These are phyloP conservation scores for Penicillium digitatum DNA, from an alignment of 2,329 filamentous ascomycete genomes.

Conservation along the genomic window DNA sequence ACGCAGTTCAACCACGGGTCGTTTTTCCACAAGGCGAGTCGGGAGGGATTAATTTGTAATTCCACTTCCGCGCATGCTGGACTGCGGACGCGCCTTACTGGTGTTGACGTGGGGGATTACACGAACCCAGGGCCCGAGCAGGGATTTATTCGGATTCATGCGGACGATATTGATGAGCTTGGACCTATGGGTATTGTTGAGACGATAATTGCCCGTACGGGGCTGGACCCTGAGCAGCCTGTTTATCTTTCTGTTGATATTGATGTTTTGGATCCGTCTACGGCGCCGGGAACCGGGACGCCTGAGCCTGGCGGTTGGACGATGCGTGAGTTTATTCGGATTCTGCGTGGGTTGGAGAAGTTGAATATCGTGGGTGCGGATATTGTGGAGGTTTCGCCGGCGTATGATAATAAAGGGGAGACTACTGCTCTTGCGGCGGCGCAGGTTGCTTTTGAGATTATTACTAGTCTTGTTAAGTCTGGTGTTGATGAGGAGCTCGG, in stretches of 20 bases:
- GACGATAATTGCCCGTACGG: conserved; percentile 67
- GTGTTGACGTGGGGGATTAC: conserved; percentile 62
- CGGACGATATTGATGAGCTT: conserved; percentile 82
- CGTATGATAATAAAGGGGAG: conserved; percentile 76
- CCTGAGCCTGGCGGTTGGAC: conserved; percentile 91
- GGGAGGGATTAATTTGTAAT: conserved; percentile 75
- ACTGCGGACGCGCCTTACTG: conserved; percentile 70
- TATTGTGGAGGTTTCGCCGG: conserved; percentile 82
- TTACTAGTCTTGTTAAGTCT: conserved; percentile 58
- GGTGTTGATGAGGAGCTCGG: conserved; percentile 39
- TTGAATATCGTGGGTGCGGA: conserved; percentile 86
- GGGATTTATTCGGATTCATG: conserved; percentile 74
- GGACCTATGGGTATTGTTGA: conserved; percentile 67
- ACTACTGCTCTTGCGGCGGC: conserved; percentile 78
- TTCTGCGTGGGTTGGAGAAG: conserved; percentile 73
- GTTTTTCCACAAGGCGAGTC: conserved; percentile 86
- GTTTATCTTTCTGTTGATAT: conserved; percentile 81
- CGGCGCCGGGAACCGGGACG: conserved; percentile 73
- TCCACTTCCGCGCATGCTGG: conserved; percentile 75
- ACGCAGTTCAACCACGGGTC: conserved; percentile 80
- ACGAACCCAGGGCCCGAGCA: conserved; percentile 66
- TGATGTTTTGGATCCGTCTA: conserved; percentile 71
- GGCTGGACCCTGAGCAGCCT: conserved; percentile 60
- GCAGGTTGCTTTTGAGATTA: conserved; percentile 79
- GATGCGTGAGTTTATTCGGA: conserved; percentile 77